Evolutionary conservation across 148 eudicot species (phyloP).

Genomic region (Rhododendron vialii): DNA sequence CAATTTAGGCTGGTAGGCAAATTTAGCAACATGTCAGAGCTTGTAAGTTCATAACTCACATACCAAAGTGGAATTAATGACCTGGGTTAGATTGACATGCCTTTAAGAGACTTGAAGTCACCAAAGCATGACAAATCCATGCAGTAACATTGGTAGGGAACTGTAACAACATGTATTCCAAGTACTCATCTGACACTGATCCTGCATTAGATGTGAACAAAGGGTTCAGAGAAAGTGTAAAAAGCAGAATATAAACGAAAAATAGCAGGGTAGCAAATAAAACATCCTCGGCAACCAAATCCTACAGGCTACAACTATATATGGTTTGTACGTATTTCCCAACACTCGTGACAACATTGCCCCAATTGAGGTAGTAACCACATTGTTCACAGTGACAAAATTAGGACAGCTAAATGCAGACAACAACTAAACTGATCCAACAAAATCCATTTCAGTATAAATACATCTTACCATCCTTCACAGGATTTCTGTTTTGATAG

Average conservation of each 20-base stretch:
- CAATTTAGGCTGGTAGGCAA: background rate
- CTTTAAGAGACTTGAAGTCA: constrained; percentile 95
- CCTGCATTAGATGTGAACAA: constrained; percentile 40
- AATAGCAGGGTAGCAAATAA: background rate
- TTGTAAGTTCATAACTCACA: constrained; percentile 5
- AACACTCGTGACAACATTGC: background rate
- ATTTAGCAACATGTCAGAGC: constrained; percentile 4
- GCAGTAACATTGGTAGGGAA: constrained; percentile 95
- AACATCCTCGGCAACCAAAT: background rate
- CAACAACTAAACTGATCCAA: background rate
- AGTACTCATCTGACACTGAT: constrained; percentile 94
- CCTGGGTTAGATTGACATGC: constrained; percentile 52
- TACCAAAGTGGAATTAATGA: constrained; percentile 20
- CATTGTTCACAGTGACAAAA: background rate
- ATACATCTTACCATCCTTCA: background rate
- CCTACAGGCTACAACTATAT: background rate
- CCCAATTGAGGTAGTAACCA: background rate
- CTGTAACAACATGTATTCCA: constrained; percentile 91
- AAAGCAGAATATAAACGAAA: background rate
- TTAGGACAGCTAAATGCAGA: background rate
- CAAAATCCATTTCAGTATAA: background rate
- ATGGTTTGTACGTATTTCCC: background rate
- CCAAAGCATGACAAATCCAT: constrained; percentile 93
- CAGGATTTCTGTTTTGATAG: background rate
- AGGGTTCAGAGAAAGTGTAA: background rate